Evolutionary conservation across 805 yeast genomes (phyloP), one percentile per base, ranked within the genome.

Genomic region (Zygosaccharomyces kombuchaensis): DNA sequence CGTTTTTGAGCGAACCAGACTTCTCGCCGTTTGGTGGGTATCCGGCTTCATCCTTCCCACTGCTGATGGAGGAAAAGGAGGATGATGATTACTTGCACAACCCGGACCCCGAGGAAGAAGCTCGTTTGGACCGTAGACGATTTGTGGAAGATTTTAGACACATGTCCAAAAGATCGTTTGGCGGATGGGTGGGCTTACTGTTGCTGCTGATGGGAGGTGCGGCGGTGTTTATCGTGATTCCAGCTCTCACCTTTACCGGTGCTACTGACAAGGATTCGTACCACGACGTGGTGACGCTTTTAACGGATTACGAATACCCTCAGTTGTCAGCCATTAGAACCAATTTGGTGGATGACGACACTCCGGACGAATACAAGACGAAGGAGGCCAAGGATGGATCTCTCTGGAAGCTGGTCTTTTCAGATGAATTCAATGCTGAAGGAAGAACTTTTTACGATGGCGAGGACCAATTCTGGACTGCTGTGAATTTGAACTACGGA

Each of bases 21-120:
- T 81, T 82, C 54, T 80, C 86, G 40, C 99, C 98, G 2, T 91
- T 91, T 69, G 99, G 98, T 42, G 98, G 98, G 12, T 91, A 87
- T 66, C 98, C 99, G 0, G 95, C 96, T 6, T 75, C 89, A n/a
- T 81, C 88, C 4, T 91, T 91, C 70, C 99, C 99, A 1, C 71
- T 91, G 45, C 83, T 78, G 56, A 81, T 93, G 53, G 96, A 91
- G 48, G 98, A 91, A 57, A 87, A 87, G 67, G 99, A 91, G 67
- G 84, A 86, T 9, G 99, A 91, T 69, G 99, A 91, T 67, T 90
- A 87, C 62, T 65, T 93, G 54, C 98, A 91, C 67, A 93, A 91
- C 67, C 98, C 98, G 2, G 96, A 91, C 65, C 96, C 96, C 7
- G 83, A 89, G 31, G 86, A 81, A 37, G 99, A 93, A 63, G 96